These are phyloP conservation scores for Globisporangium perplexum DNA, from an alignment of 352 stramenopile genomes.

Conservation along the genomic window DNA sequence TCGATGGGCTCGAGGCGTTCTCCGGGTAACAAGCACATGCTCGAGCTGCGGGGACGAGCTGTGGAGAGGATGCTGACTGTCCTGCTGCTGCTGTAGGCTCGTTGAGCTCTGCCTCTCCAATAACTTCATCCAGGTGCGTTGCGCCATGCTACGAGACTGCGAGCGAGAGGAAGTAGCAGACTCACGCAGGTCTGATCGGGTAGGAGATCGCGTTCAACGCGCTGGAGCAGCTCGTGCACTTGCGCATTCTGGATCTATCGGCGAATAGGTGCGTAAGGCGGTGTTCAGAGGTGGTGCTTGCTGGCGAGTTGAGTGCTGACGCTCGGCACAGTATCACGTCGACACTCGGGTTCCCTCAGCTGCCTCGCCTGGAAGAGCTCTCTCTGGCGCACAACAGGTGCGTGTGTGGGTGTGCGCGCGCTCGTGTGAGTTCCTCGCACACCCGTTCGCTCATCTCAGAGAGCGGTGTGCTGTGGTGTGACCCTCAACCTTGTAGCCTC, in stretches of 20 bases:
- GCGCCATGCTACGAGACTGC: background rate
- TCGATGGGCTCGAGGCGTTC: conserved; percentile 69
- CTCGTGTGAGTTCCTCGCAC: too few species aligned
- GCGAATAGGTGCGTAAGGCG: conserved; percentile 45
- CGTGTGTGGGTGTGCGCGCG: background rate
- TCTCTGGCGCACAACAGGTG: conserved; percentile 75
- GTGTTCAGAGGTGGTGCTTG: background rate
- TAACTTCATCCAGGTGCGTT: conserved; percentile 58
- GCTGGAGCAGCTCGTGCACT: conserved; percentile 51
- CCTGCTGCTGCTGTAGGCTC: conserved; percentile 17
- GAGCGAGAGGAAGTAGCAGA: background rate
- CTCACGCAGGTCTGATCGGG: background rate
- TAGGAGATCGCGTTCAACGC: conserved; percentile 53
- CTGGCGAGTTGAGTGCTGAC: background rate
- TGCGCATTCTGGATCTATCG: conserved; percentile 70
- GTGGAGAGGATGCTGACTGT: background rate
- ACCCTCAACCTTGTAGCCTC: conserved; percentile 23
- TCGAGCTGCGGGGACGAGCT: background rate
- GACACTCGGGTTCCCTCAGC: conserved; percentile 47
- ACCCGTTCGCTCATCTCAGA: background rate
- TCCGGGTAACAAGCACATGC: conserved; percentile 29
- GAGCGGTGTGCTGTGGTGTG: background rate
- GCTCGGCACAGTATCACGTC: conserved; percentile 39
- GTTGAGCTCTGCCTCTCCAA: conserved; percentile 78
- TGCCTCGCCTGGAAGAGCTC: conserved; percentile 61